Percentiles rank a stretch among this genome's conserved stretches.
Conservation (phyloP, 495 filamentous ascomycete species). For the Cercophora samala region DNA sequence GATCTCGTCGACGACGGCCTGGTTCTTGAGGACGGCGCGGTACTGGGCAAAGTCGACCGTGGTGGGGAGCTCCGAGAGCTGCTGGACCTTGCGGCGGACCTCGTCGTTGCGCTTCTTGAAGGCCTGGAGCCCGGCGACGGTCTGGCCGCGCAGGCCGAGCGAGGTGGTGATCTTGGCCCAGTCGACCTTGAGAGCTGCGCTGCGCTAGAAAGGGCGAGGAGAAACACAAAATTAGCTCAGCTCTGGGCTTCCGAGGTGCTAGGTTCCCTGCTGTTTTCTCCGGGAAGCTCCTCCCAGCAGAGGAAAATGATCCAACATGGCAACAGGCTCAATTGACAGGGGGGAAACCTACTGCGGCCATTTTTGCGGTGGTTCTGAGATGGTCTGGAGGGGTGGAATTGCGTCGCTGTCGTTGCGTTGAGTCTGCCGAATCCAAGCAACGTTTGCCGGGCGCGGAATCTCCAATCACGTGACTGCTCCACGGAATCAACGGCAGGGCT, state of each 20-base stretch:
- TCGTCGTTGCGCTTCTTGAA: conserved; percentile 99
- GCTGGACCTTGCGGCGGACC: conserved; percentile 83
- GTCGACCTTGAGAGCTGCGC: conserved; percentile 98
- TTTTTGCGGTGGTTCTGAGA: conserved; percentile 65
- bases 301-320: not conserved
- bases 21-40: conserved; percentile 90
- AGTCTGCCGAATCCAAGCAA: conserved; percentile 33
- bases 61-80: conserved; percentile 74
- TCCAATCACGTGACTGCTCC: conserved; percentile 30
- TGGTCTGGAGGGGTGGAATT: conserved; percentile 44
- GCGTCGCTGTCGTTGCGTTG: conserved; percentile 37
- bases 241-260: conserved; percentile 6
- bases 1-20: conserved; percentile 88
- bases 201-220: conserved; percentile 41
- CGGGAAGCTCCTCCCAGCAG: not conserved
- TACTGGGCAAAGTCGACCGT: conserved; percentile 90
- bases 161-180: conserved; percentile 88
- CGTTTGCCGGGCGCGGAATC: conserved; percentile 20
- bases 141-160: conserved; percentile 94
- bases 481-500: conserved; percentile 20
- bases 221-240: conserved; percentile 50
- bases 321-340: conserved; percentile 22
- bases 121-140: conserved; percentile 77
- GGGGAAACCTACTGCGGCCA: conserved; percentile 76
- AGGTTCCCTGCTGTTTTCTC: not conserved